Conservation (phyloP, 805 yeast genomes). For the Candida sanyiensis region DNA sequence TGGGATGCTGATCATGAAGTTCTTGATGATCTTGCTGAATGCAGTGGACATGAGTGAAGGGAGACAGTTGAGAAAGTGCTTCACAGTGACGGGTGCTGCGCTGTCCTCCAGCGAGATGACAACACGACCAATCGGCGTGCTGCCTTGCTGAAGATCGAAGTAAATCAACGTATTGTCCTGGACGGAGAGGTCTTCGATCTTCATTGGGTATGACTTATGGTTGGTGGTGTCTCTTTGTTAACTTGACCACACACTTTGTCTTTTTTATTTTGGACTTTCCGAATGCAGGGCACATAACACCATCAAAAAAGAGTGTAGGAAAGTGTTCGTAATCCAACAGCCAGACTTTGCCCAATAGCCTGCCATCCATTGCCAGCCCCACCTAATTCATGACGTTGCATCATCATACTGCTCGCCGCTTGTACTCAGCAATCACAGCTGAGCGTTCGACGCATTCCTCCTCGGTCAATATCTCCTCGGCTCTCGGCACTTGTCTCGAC, state of each 20-base stretch:
- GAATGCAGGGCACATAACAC: no score
- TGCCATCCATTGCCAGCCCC: no score
- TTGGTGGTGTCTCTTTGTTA: not conserved
- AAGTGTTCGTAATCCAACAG: no score
- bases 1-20: conserved; percentile 44
- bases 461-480: not conserved
- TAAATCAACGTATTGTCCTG: not conserved
- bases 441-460: not conserved
- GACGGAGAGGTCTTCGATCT: not conserved
- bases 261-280: no score
- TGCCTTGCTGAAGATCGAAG: not conserved
- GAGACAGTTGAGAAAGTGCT: not conserved
- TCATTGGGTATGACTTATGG: not conserved
- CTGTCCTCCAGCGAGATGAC: not conserved
- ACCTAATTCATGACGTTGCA: not conserved
- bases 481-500: conserved; percentile 1
- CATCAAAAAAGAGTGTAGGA: no score
- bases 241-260: no score
- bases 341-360: no score
- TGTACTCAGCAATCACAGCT: not conserved
- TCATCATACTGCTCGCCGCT: not conserved
- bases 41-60: conserved; percentile 27
- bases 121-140: not conserved
- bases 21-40: conserved; percentile 61
- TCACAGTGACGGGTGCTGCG: conserved; percentile 27